phyloP scores from a whole-genome alignment of 345 rosid genomes.

The Erodium maritimum region DNA sequence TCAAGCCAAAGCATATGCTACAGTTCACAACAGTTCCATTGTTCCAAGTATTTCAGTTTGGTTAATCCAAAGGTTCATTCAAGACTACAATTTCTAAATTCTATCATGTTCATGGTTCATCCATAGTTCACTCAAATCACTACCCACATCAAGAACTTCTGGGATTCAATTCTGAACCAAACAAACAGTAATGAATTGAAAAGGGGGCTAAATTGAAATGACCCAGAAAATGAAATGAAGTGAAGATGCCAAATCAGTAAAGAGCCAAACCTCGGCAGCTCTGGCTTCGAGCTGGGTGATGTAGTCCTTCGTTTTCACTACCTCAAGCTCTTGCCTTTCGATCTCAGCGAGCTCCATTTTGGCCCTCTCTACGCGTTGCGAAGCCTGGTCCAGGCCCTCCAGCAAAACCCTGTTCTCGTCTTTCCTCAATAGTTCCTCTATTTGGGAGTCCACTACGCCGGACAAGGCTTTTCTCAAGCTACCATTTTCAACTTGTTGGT shows the following conservation, averaged over 20 bases:
- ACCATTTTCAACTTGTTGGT: slow-evolving; percentile 10
- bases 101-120: too few relatives aligned
- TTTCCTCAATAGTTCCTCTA: slow-evolving; percentile 54
- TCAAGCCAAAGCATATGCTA: too few relatives aligned
- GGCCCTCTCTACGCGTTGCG: slow-evolving; percentile 65
- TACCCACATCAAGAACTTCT: background rate
- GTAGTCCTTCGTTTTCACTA: slow-evolving; percentile 34
- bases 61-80: too few relatives aligned
- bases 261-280: slow-evolving; percentile 51
- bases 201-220: background rate
- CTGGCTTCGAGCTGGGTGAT: slow-evolving; percentile 44
- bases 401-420: slow-evolving; percentile 67
- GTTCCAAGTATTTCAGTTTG: too few relatives aligned
- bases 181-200: background rate
- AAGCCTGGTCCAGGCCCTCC: slow-evolving; percentile 66
- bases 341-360: slow-evolving; percentile 61
- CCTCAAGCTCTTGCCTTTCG: slow-evolving; percentile 58
- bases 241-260: too few relatives aligned
- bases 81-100: too few relatives aligned
- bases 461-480: slow-evolving; percentile 49
- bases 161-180: background rate
- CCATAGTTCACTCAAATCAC: too few relatives aligned
- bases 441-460: slow-evolving; percentile 48
- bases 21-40: too few relatives aligned
- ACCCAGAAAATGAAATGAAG: background rate